phyloP scores from a whole-genome alignment of 768 basidiomycete genomes.

The Termitomyces sp. region DNA sequence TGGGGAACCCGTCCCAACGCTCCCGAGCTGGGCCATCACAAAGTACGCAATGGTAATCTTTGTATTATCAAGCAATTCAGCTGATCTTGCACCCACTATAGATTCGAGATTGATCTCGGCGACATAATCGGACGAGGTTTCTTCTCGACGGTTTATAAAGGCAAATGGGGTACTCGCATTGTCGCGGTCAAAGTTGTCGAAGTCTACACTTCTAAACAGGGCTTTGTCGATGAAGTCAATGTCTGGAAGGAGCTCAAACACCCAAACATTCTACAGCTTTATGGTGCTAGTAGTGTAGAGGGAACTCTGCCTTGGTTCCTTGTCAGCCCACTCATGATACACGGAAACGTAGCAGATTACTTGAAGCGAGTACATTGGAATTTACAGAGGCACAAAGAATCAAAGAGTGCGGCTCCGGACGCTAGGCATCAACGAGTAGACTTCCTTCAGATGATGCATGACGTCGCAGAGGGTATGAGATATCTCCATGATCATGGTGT shows the following conservation, averaged over 20 bases:
- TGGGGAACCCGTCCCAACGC: conserved; percentile 14
- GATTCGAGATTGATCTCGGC: conserved; percentile 70
- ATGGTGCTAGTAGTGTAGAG: conserved; percentile 68
- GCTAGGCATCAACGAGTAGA: conserved; percentile 21
- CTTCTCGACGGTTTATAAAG: conserved; percentile 73
- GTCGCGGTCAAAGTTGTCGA: conserved; percentile 73
- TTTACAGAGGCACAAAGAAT: conserved; percentile 1
- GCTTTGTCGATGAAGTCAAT: conserved; percentile 62
- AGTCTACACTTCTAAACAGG: conserved; percentile 45
- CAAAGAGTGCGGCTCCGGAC: background rate
- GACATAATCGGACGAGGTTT: conserved; percentile 64
- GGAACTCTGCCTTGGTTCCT: conserved; percentile 73
- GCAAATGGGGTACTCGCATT: conserved; percentile 54
- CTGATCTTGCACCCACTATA: conserved; percentile 15
- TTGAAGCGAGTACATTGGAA: conserved; percentile 30
- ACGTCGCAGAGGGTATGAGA: conserved; percentile 74
- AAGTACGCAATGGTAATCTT: conserved; percentile 25
- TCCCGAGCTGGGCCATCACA: conserved; percentile 77
- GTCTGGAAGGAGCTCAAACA: conserved; percentile 73
- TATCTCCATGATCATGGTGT: conserved; percentile 65
- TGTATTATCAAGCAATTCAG: background rate
- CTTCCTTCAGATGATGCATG: conserved; percentile 54
- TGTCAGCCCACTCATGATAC: conserved; percentile 67
- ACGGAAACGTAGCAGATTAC: conserved; percentile 57
- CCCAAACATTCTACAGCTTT: conserved; percentile 64